Evolutionary conservation across 164 flowering plant species (phyloP).

Genomic region (Macadamia integrifolia): DNA sequence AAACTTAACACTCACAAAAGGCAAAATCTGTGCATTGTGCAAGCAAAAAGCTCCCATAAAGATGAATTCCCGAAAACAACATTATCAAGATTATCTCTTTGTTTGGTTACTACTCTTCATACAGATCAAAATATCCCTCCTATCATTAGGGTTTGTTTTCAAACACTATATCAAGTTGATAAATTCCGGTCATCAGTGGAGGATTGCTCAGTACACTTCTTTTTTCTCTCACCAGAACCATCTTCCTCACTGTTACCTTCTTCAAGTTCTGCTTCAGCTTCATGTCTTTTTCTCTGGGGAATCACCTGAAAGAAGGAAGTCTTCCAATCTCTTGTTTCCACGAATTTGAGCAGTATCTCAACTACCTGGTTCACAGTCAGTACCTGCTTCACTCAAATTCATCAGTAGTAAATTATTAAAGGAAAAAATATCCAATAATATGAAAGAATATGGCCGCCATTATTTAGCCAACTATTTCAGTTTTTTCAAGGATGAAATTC

Average conservation of each 20-base stretch:
- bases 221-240: slow-evolving; percentile 20
- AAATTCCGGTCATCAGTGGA: slow-evolving; percentile 5
- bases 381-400: slow-evolving; percentile 41
- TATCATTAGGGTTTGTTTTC: background rate
- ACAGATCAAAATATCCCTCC: background rate
- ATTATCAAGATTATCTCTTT: too few relatives aligned
- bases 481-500: too few relatives aligned
- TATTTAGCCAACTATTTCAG: too few relatives aligned
- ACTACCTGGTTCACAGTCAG: slow-evolving; percentile 95
- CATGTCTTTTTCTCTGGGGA: slow-evolving; percentile 80
- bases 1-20: too few relatives aligned
- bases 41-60: too few relatives aligned
- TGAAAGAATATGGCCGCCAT: too few relatives aligned
- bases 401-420: background rate
- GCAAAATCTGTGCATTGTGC: too few relatives aligned
- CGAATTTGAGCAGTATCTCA: slow-evolving; percentile 77
- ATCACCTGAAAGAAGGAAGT: slow-evolving; percentile 80
- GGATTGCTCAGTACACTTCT: slow-evolving; percentile 29
- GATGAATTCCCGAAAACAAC: too few relatives aligned
- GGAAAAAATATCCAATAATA: too few relatives aligned
- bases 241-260: slow-evolving; percentile 17
- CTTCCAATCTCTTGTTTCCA: slow-evolving; percentile 93
- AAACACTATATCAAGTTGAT: slow-evolving; percentile 6
- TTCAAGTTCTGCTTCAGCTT: slow-evolving; percentile 33
- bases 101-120: background rate